Evolutionary conservation across 2,329 filamentous ascomycete genomes (phyloP), one percentile per base, ranked within the genome.

Genomic region (Endothia cerciana): DNA sequence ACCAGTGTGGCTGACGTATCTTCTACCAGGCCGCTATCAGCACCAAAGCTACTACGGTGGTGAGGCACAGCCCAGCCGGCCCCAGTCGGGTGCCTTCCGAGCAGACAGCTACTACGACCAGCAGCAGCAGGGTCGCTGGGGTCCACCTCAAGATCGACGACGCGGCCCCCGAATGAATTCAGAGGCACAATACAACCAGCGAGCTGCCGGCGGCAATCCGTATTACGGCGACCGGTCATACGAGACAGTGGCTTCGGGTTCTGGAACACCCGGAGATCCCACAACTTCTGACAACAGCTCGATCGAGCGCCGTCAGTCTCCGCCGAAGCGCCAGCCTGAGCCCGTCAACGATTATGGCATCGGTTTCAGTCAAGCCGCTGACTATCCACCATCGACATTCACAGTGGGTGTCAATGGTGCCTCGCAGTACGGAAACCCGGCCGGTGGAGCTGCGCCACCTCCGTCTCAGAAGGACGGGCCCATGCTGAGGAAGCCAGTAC

Each of bases 241-340:
- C 77, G 93, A 97, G 76, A 97, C 93, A 1, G 90, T 96, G 55
- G 91, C 91, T 45, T 93, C 91, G 15, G 90, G 89, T 67, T 88
- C 89, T 13, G 89, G 88, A 28, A 91, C 87, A 71, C 87, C 89
- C 69, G 88, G 81, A 63, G 93, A 97, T 65, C 89, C 89, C 51
- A 80, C 85, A 64, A 95, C 91, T 79, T 97, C 93, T 74, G 91
- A 97, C 74, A 97, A 97, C 79, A 96, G 92, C 79, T 97, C 93
- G 1, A 87, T 96, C 71, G 92, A 97, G 74, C 89, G 92, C 68
- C 81, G 89, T 30, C 80, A 83, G 65, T 85, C 88, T 61, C 81
- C 82, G 5, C 80, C 82, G 43, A 85, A 85, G 72, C 85, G 82
- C 33, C 74, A 76, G 65, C 74, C 73, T 36, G 84, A 88, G 59